Base-by-base conservation (phyloP, 208 protist species). In the Acanthamoeba polyphaga region DNA sequence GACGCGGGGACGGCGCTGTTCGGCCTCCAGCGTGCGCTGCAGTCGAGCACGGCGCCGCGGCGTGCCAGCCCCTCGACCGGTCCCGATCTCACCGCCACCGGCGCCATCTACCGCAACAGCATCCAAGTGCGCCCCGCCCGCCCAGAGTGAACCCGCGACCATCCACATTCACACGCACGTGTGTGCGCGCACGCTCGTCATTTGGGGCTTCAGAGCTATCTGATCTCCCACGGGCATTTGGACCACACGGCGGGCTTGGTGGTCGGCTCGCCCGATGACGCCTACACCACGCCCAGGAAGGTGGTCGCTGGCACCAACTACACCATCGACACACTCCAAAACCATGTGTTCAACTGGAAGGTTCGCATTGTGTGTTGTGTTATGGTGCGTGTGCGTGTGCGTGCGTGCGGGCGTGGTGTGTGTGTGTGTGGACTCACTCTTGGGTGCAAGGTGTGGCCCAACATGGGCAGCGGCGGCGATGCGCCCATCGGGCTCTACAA, bases 191-290 rank as follows among this genome's bases (percentile, higher is more conserved):
- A n/a, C n/a, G n/a, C n/a, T n/a, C n/a, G n/a, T n/a, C n/a, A n/a
- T n/a, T n/a, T n/a, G n/a, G 58, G 58, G 58, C 12, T 68, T 15
- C 62, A 80, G 70, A 12, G 34, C 5, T 80, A 80, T 22, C 32
- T 80, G 32, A 80, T 80, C 70, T 80, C 70, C 24, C 70, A 80
- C 38, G 70, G 29, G 24, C 70, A 80, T 34, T 46, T 80, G 70
- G 70, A 80, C 38, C 70, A 80, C 70, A 80, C 38, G 17, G 70
- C 70, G 17, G 70, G 70, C 2, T 34, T 80, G 24, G 70, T 80
- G 29, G 13, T 80, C 29, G 70, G 70, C 70, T 80, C 70, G 8
- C 70, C 70, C 29, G 70, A 80, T 22, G 70, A 80, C 38, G 70
- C 70, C 70, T 80, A 34, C 32, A 29, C 70, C 29, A 49, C 29